phyloP scores from a whole-genome alignment of 2,329 filamentous ascomycete genomes.

The Drechslerella stenobrocha region DNA sequence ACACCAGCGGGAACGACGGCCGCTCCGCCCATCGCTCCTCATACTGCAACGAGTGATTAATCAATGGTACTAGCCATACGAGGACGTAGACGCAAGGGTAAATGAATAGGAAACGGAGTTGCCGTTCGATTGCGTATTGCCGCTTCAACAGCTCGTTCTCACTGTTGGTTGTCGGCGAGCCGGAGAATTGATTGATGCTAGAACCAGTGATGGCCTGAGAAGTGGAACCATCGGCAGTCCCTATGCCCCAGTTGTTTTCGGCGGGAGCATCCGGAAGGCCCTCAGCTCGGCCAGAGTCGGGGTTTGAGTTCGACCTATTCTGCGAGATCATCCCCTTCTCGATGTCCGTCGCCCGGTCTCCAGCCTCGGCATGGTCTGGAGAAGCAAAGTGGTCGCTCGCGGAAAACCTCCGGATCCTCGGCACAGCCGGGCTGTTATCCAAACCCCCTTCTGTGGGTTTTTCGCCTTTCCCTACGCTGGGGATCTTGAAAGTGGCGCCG shows the following conservation, averaged over 20 bases:
- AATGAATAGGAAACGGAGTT: slow-evolving; percentile 72
- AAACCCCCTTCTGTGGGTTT: slow-evolving; percentile 31
- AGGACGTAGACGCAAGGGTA: slow-evolving; percentile 73
- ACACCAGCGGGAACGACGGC: slow-evolving; percentile 63
- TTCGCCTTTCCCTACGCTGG: slow-evolving; percentile 20
- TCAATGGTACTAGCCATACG: slow-evolving; percentile 73
- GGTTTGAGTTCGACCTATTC: background rate
- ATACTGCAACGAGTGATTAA: slow-evolving; percentile 66
- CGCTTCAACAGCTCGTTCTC: slow-evolving; percentile 48
- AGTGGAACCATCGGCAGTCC: slow-evolving; percentile 25
- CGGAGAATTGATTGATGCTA: slow-evolving; percentile 1
- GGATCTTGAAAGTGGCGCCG: slow-evolving; percentile 42
- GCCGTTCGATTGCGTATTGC: slow-evolving; percentile 62
- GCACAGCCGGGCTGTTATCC: slow-evolving; percentile 15
- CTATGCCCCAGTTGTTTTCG: slow-evolving; percentile 14
- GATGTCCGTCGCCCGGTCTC: slow-evolving; percentile 17
- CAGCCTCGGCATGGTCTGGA: slow-evolving; percentile 6
- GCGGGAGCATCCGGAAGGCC: background rate
- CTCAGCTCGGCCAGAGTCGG: background rate
- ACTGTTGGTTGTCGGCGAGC: slow-evolving; percentile 2
- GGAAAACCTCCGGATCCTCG: slow-evolving; percentile 23
- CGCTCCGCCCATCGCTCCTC: slow-evolving; percentile 60
- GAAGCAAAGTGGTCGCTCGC: slow-evolving; percentile 4
- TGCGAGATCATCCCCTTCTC: slow-evolving; percentile 19
- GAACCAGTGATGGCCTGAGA: background rate